A percentile compares a stretch with the other conserved stretches of the same genome.
phyloP scores from a whole-genome alignment of 805 yeast species.

The Pichia nanzhaoensis region DNA sequence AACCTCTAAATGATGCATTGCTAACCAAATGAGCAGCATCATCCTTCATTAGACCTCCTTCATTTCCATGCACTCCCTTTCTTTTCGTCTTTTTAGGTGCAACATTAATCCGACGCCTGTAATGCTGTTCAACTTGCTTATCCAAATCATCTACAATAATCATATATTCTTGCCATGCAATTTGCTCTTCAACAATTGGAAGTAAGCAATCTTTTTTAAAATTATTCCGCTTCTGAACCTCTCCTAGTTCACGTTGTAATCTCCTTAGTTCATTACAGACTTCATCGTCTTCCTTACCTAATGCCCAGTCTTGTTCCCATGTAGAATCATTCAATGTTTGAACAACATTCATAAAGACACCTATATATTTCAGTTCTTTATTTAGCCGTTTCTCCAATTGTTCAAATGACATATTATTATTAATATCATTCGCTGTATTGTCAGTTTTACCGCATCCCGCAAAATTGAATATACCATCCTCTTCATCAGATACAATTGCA shows the following conservation, averaged over 20 bases:
- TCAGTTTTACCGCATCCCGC: not conserved
- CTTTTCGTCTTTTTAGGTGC: constrained; percentile 59
- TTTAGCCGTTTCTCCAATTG: constrained; percentile 82
- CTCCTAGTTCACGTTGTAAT: constrained; percentile 61
- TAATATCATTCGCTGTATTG: constrained; percentile 42
- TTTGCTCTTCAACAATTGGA: constrained; percentile 75
- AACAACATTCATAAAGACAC: constrained; percentile 67
- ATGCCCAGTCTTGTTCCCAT: constrained; percentile 63
- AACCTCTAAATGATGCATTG: constrained; percentile 67
- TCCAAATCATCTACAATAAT: constrained; percentile 89
- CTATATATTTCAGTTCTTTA: constrained; percentile 83
- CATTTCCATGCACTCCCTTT: constrained; percentile 27
- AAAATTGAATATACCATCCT: constrained; percentile 7
- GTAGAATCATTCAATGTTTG: constrained; percentile 32
- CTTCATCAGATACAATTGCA: constrained; percentile 57
- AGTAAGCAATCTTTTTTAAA: constrained; percentile 57
- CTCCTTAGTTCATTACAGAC: constrained; percentile 74
- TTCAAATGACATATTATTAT: constrained; percentile 53
- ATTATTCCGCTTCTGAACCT: constrained; percentile 55
- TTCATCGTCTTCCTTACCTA: constrained; percentile 87
- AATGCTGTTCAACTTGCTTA: constrained; percentile 94
- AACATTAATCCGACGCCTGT: constrained; percentile 71
- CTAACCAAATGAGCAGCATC: constrained; percentile 58
- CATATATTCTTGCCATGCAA: constrained; percentile 92
- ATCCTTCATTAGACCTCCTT: constrained; percentile 20